Base-by-base conservation (phyloP, 352 stramenopile species). In the Phytophthora lateralis region DNA sequence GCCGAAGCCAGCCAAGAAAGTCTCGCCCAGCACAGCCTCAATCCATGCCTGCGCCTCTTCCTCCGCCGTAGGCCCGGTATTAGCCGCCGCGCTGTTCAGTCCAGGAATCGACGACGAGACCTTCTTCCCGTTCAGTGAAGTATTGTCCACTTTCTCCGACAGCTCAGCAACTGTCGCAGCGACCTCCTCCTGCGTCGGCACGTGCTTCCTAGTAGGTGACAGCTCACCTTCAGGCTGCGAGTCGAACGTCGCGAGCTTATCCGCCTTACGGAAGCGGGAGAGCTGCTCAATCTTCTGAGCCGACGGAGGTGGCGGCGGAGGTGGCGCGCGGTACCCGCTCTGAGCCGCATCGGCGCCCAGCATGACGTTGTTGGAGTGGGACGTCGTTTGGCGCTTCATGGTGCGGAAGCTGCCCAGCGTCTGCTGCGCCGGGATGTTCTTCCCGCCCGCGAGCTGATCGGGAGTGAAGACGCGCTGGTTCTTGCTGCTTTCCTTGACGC, bases 21-120 rank as follows among this genome's bases (percentile, higher is more conserved):
- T 87, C 38, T 93, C 82, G 24, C 79, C 71, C 27, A 90, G 55
- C 17, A 96, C 77, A 0, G 65, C 69, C 62, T 94, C 85, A 55
- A 96, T 93, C 87, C 87, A 96, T 32, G 74, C 48, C 54, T 93
- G 80, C 1, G 82, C 84, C 41, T 94, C 82, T 44, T 89, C 74
- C 55, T 91, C 75, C 10, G 75, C 45, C 6, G 74, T 84, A 1
- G 65, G 75, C 6, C 66, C 73, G 10, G 37, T 42, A 6, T 17
- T 60, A 15, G 60, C 61, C 24, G 66, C 70, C 24, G 67, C 47
- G 34, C 69, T 86, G 55, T 66, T 81, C 21, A 90, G 53, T 0
- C 73, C 79, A 26, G 71, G 58, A 32, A 78, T 66, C 15, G 69
- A 77, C 24, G 73, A 76, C 37, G 63, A 51, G 29, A 80, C 21